These are phyloP conservation scores for Puccinia brachypodii DNA, from an alignment of 1,284 basidiomycete species.

Conservation along the genomic window DNA sequence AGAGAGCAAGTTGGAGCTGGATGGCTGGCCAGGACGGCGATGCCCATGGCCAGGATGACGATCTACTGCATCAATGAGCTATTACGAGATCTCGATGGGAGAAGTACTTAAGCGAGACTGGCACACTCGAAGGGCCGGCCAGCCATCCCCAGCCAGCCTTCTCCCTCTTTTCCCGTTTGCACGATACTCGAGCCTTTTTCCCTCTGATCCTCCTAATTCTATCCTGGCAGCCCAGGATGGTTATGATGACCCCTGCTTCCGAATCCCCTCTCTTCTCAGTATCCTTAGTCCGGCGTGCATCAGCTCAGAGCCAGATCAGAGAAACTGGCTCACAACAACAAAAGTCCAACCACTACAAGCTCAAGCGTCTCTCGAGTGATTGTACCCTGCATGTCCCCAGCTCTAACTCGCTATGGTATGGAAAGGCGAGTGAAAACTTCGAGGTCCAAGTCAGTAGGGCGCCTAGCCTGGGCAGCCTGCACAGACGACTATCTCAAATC, in stretches of 20 bases:
- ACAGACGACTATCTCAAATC: not conserved
- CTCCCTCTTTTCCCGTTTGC: no score
- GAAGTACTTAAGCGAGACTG: not conserved
- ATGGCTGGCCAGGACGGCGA: no score
- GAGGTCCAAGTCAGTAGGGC: not conserved
- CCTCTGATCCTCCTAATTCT: not conserved
- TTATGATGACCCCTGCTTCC: not conserved
- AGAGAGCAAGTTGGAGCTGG: not conserved
- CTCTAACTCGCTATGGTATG: not conserved
- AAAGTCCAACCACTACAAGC: not conserved
- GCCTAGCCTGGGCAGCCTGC: not conserved
- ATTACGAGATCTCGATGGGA: not conserved
- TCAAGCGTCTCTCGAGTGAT: slow-evolving; percentile 2
- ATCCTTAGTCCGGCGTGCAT: not conserved
- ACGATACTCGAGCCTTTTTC: no score
- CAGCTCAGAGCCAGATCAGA: not conserved
- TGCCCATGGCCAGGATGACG: not conserved
- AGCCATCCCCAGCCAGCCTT: not conserved
- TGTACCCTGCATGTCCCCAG: not conserved
- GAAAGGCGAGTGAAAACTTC: not conserved
- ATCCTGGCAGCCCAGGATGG: not conserved
- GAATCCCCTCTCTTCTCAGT: not conserved
- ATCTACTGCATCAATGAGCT: not conserved
- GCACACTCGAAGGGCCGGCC: not conserved
- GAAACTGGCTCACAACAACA: not conserved